A percentile compares a stretch with the other conserved stretches of the same genome.
Conservation (phyloP, 768 basidiomycete species). For the Mycena pura region DNA sequence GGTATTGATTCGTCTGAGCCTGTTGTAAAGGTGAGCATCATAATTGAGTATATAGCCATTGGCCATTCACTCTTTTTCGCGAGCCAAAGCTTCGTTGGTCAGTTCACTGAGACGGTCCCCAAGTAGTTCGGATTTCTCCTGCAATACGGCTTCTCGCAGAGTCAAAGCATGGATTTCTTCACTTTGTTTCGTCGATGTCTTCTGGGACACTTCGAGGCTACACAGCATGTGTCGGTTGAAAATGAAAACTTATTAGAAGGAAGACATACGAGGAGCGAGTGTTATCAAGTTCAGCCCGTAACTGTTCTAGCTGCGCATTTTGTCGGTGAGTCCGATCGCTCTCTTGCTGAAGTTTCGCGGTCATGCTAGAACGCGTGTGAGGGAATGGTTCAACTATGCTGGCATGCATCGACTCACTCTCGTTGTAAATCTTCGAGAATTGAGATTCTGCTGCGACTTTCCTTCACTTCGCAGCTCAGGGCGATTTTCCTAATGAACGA, state of each 20-base stretch:
- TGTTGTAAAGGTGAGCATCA: background rate
- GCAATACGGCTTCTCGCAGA: conserved; percentile 18
- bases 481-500: conserved; percentile 2
- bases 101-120: conserved; percentile 3
- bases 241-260: no score
- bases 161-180: conserved; percentile 15
- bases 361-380: background rate
- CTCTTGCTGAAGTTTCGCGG: conserved; percentile 7
- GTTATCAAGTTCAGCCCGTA: conserved; percentile 7
- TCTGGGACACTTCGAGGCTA: conserved; percentile 10
- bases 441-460: conserved; percentile 2
- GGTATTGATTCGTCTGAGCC: conserved; percentile 14
- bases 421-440: conserved; percentile 8
- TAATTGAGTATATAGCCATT: no score
- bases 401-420: background rate
- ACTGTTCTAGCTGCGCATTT: conserved; percentile 1
- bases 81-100: background rate
- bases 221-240: background rate
- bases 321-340: conserved; percentile 11
- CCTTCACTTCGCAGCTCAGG: conserved; percentile 12
- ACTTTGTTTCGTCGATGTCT: background rate
- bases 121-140: conserved; percentile 14
- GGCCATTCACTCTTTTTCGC: conserved; percentile 19
- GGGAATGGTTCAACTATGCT: background rate
- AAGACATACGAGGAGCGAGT: conserved; percentile 6